Percentiles rank a stretch among this genome's conserved stretches.
Evolutionary conservation across 192 early-diverging fungal species (phyloP).

Genomic region (Backusella tarrabulga): DNA sequence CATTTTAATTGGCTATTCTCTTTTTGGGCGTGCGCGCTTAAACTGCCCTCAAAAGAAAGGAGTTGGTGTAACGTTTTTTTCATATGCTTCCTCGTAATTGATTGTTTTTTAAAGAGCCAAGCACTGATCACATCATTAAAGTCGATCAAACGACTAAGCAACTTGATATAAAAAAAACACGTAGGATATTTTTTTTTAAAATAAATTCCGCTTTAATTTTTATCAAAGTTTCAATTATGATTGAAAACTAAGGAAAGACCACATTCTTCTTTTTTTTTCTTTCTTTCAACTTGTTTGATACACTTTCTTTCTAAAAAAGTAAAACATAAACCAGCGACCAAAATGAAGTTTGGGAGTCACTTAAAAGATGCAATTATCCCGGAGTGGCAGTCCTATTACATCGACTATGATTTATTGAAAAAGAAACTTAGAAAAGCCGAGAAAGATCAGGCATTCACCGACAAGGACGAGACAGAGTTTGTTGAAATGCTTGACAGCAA

Average conservation of each 20-base stretch:
- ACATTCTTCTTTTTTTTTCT: neutral
- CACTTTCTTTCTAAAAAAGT: neutral
- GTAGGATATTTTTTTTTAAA: neutral
- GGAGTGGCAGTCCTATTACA: constrained; percentile 80
- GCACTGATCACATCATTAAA: neutral
- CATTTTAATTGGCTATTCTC: neutral
- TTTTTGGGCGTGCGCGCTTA: neutral
- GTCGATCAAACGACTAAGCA: neutral
- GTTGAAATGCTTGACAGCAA: constrained; percentile 84
- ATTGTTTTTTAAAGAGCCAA: neutral
- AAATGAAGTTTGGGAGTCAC: constrained; percentile 89
- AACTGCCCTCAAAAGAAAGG: neutral
- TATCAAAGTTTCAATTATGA: neutral
- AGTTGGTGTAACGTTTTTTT: neutral
- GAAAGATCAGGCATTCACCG: constrained; percentile 69
- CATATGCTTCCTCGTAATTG: neutral
- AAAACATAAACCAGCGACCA: neutral
- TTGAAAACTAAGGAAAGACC: neutral
- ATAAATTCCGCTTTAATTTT: neutral
- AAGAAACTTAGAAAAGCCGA: constrained; percentile 69
- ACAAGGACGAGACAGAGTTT: constrained; percentile 85
- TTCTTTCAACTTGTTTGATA: neutral
- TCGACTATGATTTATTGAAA: constrained; percentile 84
- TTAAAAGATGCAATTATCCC: constrained; percentile 63
- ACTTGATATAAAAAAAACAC: neutral